These are phyloP conservation scores for Aspergillus luchuensis DNA, from an alignment of 2,329 filamentous ascomycete species.

Conservation along the genomic window DNA sequence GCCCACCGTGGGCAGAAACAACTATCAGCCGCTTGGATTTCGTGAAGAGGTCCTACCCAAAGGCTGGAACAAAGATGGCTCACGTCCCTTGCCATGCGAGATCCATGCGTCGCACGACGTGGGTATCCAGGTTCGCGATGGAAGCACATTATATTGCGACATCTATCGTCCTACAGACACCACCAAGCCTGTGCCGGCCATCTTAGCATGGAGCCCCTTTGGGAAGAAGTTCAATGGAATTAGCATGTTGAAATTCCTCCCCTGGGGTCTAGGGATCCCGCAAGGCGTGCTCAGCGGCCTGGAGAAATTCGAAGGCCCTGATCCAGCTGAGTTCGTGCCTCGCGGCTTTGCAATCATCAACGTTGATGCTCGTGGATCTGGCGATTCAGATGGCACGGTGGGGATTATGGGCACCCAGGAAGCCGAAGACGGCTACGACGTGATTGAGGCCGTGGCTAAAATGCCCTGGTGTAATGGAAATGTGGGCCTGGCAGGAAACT, in stretches of 20 bases:
- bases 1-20: constrained; percentile 8
- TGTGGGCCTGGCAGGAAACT: constrained; percentile 5
- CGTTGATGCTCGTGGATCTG: neutral
- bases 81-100: constrained; percentile 4
- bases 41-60: constrained; percentile 1
- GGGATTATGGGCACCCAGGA: constrained; percentile 8
- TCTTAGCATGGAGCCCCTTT: constrained; percentile 3
- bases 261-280: constrained; percentile 2
- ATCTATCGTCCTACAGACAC: constrained; percentile 1
- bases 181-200: neutral
- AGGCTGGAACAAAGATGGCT: constrained; percentile 5
- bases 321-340: constrained; percentile 9
- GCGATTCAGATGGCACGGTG: constrained; percentile 6
- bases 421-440: constrained; percentile 5
- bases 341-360: constrained; percentile 8
- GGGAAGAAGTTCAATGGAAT: constrained; percentile 9
- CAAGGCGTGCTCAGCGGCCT: neutral
- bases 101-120: constrained; percentile 5
- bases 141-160: constrained; percentile 7
- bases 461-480: constrained; percentile 10
- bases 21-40: constrained; percentile 4
- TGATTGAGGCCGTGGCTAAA: constrained; percentile 5
- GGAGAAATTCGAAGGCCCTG: constrained; percentile 7
- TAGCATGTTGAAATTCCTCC: neutral
- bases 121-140: constrained; percentile 5